Evolutionary conservation across 1,284 basidiomycete genomes (phyloP), one percentile per base, ranked within the genome.

Genomic region (Ceratobasidium sp.): DNA sequence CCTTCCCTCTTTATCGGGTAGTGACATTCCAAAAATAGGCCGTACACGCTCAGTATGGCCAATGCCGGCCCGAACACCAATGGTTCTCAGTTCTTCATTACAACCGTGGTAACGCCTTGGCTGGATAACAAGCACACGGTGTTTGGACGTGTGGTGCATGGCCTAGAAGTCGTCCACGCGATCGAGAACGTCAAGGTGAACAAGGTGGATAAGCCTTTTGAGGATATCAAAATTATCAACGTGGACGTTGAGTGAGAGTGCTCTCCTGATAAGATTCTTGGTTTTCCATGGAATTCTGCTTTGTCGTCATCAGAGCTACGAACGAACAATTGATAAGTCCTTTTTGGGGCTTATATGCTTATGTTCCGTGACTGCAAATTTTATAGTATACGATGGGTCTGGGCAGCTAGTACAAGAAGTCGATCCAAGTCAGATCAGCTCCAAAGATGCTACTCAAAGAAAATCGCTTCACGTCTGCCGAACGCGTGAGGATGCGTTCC

Each of bases 21-120:
- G 20, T 23, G 44, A 56, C 61, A 6, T 5, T 42, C 9, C 12
- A 6, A 13, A 23, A 79, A 23, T 78, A 95, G 94, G 78, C 97
- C 97, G 0, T 99, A 98, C 84, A 98, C 95, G n/a, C 89, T 99
- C 68, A 97, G 95, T 83, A 99, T 99, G 97, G 98, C 98, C n/a
- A 99, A 99, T 82, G 95, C 96, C 1, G 97, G 98, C 0, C 93
- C 96, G 0, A 89, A 89, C 75, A 99, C 98, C 55, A 99, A 99
- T 84, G 98, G 94, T 1, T 95, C 94, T 3, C 97, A 99, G 85
- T 99, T 99, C 89, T 99, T 99, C 87, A 97, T 99, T 84, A 99
- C 98, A 1, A 98, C 97, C 1, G 97, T 94, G 1, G 94, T 97
- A 13, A 96, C 95, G 5, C 96, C 97, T 7, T 98, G 97, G 96